Evolutionary conservation across 176 grass and related monocot species (phyloP).

Genomic region (Hordeum marinum): DNA sequence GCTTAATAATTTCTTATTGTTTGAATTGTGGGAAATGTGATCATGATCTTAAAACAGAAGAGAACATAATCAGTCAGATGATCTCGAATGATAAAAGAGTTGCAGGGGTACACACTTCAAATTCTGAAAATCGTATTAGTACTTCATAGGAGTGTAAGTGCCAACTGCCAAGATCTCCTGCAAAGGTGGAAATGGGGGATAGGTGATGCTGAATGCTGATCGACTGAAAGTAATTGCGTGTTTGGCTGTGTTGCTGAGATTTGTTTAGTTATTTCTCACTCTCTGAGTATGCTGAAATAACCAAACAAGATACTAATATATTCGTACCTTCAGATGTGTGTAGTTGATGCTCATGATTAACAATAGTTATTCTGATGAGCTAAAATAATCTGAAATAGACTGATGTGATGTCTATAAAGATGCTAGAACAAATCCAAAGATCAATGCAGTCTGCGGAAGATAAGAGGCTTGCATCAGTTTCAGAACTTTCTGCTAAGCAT

Average conservation of each 20-base stretch:
- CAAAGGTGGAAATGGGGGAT: not conserved
- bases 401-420: constrained; percentile 50
- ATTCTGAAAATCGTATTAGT: not conserved
- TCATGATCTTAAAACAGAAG: constrained; percentile 19
- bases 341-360: constrained; percentile 10
- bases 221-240: constrained; percentile 7
- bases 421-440: constrained; percentile 80
- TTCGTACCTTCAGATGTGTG: not conserved
- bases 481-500: constrained; percentile 81
- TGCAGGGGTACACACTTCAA: constrained; percentile 4
- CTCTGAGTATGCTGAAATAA: constrained; percentile 18
- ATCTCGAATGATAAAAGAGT: not conserved
- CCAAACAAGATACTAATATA: constrained; percentile 5
- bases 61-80: not conserved
- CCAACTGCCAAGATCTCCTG: constrained; percentile 5
- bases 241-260: constrained; percentile 8
- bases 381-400: constrained; percentile 15
- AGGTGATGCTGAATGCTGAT: not conserved
- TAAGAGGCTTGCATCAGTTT: constrained; percentile 61
- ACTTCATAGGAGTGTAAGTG: not conserved
- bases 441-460: constrained; percentile 55
- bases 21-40: constrained; percentile 18
- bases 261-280: not conserved
- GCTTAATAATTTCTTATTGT: constrained; percentile 26
- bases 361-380: constrained; percentile 9